phyloP scores from a whole-genome alignment of 2,329 filamentous ascomycete genomes.

The Chaetomiaceae sp. region DNA sequence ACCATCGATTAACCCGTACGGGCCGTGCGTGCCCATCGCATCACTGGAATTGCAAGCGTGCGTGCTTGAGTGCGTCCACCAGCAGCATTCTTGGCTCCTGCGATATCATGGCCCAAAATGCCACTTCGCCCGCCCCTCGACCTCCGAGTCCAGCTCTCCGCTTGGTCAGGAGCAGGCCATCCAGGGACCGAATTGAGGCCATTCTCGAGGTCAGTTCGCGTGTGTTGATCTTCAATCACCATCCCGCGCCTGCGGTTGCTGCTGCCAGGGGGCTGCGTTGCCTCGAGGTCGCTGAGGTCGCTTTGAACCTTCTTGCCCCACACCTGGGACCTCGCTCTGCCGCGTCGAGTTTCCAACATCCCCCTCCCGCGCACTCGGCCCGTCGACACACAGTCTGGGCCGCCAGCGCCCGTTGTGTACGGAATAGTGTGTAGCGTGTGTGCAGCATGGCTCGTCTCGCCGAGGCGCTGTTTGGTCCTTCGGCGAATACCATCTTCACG shows the following conservation, averaged over 20 bases:
- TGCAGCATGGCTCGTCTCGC: conserved; percentile 16
- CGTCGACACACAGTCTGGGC: not conserved
- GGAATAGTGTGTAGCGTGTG: not conserved
- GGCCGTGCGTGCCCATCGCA: too few species aligned
- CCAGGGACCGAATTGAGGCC: conserved; percentile 30
- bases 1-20: too few species aligned
- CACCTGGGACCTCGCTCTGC: not conserved
- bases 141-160: conserved; percentile 3
- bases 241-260: not conserved
- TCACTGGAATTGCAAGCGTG: too few species aligned
- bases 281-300: not conserved
- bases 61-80: too few species aligned
- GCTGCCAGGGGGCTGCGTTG: too few species aligned
- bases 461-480: conserved; percentile 21
- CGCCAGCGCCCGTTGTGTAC: not conserved
- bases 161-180: conserved; percentile 25
- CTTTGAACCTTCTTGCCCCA: not conserved
- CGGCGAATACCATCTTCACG: conserved; percentile 17
- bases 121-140: conserved; percentile 4
- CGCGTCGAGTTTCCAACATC: not conserved
- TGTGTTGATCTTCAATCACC: not conserved
- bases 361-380: too few species aligned
- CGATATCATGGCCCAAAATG: conserved; percentile 4
- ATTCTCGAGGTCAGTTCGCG: conserved; percentile 32
- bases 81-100: too few species aligned